Conservation (phyloP, 306 rosid genomes). For the Senna siamea region DNA sequence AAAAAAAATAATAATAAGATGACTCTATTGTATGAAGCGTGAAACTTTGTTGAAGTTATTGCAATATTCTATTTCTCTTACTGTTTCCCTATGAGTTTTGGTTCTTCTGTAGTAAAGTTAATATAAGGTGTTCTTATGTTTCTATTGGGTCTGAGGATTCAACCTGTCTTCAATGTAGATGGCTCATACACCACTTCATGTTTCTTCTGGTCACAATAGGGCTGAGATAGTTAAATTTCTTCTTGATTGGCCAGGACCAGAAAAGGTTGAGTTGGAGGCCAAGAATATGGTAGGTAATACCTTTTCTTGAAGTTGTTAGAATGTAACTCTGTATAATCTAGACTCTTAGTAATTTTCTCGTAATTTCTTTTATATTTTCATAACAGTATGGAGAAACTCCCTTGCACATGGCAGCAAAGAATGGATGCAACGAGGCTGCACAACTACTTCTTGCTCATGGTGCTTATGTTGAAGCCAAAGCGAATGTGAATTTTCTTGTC, state of each 20-base stretch:
- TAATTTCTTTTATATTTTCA: conserved; percentile 1
- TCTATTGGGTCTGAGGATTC: conserved; percentile 23
- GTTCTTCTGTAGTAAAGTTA: conserved; percentile 2
- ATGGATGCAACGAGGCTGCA: conserved; percentile 84
- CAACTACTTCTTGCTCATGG: conserved; percentile 69
- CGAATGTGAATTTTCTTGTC: conserved; percentile 63
- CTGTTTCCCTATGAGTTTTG: not conserved
- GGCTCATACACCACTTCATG: conserved; percentile 79
- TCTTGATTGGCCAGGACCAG: conserved; percentile 77
- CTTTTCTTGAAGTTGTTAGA: not conserved
- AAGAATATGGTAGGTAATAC: conserved; percentile 61
- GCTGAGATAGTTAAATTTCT: conserved; percentile 78
- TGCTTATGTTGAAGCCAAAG: conserved; percentile 83
- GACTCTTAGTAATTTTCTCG: conserved; percentile 16
- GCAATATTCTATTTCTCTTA: conserved; percentile 9
- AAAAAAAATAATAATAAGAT: not conserved
- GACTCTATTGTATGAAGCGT: not conserved
- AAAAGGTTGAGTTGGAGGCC: conserved; percentile 70
- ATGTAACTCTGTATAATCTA: conserved; percentile 8
- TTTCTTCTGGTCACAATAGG: conserved; percentile 80
- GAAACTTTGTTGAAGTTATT: not conserved
- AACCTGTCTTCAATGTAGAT: conserved; percentile 48
- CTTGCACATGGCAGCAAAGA: conserved; percentile 77
- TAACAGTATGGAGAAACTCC: conserved; percentile 82
- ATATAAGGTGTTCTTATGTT: not conserved